These are phyloP conservation scores for Pyricularia sp. DNA, from an alignment of 2,329 filamentous ascomycete species.

Conservation along the genomic window DNA sequence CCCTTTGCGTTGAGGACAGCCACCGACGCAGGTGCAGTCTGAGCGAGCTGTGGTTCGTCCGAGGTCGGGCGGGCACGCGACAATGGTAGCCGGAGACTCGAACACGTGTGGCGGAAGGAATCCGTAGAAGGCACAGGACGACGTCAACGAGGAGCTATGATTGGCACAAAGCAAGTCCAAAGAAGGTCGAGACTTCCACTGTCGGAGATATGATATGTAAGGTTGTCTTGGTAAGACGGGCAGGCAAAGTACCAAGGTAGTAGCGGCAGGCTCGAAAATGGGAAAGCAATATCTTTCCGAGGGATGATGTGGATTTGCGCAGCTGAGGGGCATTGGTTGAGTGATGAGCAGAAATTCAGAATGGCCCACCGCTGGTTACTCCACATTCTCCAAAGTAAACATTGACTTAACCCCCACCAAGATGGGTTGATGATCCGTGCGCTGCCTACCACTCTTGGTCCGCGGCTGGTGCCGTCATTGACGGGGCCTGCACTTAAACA, in stretches of 20 bases:
- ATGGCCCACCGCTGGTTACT: background rate
- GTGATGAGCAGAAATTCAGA: background rate
- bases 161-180: background rate
- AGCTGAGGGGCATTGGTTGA: background rate
- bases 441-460: background rate
- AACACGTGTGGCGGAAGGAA: background rate
- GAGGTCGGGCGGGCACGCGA: background rate
- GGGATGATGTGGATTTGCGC: background rate
- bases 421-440: background rate
- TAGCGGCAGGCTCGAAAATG: background rate
- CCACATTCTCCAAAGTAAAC: background rate
- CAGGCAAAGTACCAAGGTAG: background rate
- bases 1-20: background rate
- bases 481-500: background rate
- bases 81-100: background rate
- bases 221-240: background rate
- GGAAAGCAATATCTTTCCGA: background rate
- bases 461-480: background rate
- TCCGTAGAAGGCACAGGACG: background rate
- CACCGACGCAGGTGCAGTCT: background rate
- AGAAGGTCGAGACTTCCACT: background rate
- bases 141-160: background rate
- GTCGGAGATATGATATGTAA: background rate
- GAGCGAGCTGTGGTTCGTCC: conserved; percentile 7
- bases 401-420: background rate